Percentiles rank a stretch among this genome's conserved stretches.
Conservation (phyloP, 2,329 filamentous ascomycete genomes). For the Microcyclosporella mali region DNA sequence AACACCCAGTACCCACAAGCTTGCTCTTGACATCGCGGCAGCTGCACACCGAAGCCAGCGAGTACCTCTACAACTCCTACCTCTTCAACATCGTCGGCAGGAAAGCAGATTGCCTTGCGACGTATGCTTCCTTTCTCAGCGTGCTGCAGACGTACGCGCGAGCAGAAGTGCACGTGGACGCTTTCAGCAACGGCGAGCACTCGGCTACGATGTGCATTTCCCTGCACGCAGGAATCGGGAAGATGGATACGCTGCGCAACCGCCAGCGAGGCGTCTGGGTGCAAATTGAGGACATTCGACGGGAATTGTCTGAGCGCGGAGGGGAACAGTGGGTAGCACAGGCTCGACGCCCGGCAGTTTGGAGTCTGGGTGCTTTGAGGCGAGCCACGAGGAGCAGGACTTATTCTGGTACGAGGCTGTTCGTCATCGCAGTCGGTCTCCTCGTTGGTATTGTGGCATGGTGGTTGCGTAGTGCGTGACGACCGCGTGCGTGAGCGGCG, state of each 20-base stretch:
- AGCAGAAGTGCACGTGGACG: conserved; percentile 21
- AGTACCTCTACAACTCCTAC: conserved; percentile 28
- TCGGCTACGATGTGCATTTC: conserved; percentile 28
- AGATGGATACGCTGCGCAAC: conserved; percentile 14
- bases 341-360: no score
- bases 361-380: no score
- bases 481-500: background rate
- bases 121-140: conserved; percentile 18
- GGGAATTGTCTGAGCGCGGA: no score
- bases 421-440: no score
- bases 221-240: conserved; percentile 21
- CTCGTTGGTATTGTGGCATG: background rate
- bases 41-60: conserved; percentile 21
- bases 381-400: no score
- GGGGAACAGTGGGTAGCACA: no score
- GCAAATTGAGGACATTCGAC: background rate
- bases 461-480: background rate
- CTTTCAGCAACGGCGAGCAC: conserved; percentile 28
- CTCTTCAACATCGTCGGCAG: conserved; percentile 30
- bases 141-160: conserved; percentile 20
- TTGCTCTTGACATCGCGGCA: conserved; percentile 17
- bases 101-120: conserved; percentile 23
- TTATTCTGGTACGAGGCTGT: no score
- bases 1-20: conserved; percentile 9
- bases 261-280: conserved; percentile 18